Evolutionary conservation across 108 stramenopile species (phyloP).

Genomic region (Skeletonema marinoi): DNA sequence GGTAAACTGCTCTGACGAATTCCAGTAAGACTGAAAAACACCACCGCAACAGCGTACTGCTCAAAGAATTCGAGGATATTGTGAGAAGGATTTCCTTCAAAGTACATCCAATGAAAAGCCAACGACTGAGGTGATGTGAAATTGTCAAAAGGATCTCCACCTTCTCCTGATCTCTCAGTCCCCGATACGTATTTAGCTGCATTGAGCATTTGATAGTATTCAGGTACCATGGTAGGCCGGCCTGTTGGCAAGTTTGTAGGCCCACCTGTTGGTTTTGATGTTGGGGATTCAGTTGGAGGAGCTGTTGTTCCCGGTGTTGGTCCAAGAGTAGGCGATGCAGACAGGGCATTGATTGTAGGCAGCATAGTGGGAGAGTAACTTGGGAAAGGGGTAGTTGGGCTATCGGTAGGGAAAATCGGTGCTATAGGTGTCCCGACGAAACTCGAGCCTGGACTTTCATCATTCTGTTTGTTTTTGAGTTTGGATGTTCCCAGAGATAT

Average conservation of each 20-base stretch:
- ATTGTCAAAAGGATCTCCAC: conserved; percentile 16
- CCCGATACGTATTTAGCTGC: conserved; percentile 44
- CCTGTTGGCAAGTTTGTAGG: neutral
- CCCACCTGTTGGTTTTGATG: neutral
- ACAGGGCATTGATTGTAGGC: neutral
- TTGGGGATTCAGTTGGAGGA: conserved; percentile 9
- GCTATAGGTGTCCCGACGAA: conserved; percentile 11
- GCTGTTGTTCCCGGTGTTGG: neutral
- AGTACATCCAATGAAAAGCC: conserved; percentile 47
- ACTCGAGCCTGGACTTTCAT: neutral
- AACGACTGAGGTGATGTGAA: conserved; percentile 24
- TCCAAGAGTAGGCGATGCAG: neutral
- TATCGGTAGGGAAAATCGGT: neutral
- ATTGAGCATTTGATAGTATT: conserved; percentile 45
- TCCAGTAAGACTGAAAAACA: conserved; percentile 41
- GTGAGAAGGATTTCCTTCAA: conserved; percentile 34
- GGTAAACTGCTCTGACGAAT: conserved; percentile 13
- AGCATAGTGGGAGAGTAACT: neutral
- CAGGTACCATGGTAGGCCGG: conserved; percentile 32
- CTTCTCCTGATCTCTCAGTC: neutral
- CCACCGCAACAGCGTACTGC: conserved; percentile 43
- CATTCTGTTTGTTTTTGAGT: neutral
- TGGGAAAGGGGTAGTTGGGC: neutral
- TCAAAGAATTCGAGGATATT: conserved; percentile 51
- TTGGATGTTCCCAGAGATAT: conserved; percentile 32